phyloP scores from a whole-genome alignment of 352 stramenopile species.

The Phytophthora sansomeana region DNA sequence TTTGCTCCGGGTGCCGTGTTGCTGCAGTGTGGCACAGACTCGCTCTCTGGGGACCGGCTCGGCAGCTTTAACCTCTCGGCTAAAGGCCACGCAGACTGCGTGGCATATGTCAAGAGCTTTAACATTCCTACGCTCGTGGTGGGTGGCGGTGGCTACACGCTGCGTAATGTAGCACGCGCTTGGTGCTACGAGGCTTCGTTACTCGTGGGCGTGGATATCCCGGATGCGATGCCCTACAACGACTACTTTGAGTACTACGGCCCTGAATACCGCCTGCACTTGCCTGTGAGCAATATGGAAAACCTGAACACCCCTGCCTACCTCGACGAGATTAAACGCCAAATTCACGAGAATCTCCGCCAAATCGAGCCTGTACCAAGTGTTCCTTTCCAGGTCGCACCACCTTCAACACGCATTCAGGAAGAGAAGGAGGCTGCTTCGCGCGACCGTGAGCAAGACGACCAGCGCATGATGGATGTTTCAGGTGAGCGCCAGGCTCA shows the following conservation, averaged over 20 bases:
- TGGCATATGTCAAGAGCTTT: conserved; percentile 97
- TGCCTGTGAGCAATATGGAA: conserved; percentile 96
- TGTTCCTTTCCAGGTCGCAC: conserved; percentile 95
- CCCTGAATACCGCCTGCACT: conserved; percentile 97
- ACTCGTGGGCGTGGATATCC: conserved; percentile 91
- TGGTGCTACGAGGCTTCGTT: conserved; percentile 97
- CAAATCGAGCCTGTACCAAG: conserved; percentile 96
- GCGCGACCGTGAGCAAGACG: conserved; percentile 68
- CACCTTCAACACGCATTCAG: conserved; percentile 45
- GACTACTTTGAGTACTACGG: conserved; percentile 99
- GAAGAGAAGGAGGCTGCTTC: conserved; percentile 58
- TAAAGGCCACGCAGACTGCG: conserved; percentile 97
- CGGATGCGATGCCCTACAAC: conserved; percentile 99
- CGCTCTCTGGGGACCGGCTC: conserved; percentile 97
- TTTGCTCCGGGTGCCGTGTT: conserved; percentile 97
- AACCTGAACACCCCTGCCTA: conserved; percentile 97
- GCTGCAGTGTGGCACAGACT: conserved; percentile 98
- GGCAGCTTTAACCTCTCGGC: conserved; percentile 99
- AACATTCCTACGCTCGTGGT: conserved; percentile 97
- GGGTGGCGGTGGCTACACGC: conserved; percentile 97
- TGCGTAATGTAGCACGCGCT: conserved; percentile 95
- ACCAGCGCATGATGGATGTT: conserved; percentile 73
- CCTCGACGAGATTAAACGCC: conserved; percentile 87
- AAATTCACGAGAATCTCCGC: conserved; percentile 96
- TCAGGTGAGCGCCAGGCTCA: conserved; percentile 67